Percentiles rank a stretch among this genome's conserved stretches.
phyloP scores from a whole-genome alignment of 345 rosid genomes.

The Melaleuca alternifolia region DNA sequence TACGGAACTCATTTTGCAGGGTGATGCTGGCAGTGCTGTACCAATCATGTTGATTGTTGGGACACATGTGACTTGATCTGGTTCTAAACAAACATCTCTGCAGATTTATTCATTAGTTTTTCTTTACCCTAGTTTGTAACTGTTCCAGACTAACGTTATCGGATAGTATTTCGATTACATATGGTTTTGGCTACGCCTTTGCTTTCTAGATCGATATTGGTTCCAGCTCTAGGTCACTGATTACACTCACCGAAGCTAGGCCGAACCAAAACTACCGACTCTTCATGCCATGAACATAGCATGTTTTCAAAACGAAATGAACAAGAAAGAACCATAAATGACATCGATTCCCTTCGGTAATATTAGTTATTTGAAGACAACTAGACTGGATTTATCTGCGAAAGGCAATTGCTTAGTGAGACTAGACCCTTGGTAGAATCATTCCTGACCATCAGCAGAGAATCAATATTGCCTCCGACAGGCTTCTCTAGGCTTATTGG shows the following conservation, averaged over 20 bases:
- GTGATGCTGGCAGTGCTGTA: slow-evolving; percentile 47
- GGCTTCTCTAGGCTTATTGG: neutral
- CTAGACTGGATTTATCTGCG: neutral
- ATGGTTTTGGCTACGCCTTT: neutral
- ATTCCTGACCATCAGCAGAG: neutral
- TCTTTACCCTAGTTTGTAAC: neutral
- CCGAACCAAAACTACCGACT: neutral
- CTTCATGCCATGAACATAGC: neutral
- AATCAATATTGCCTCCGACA: neutral
- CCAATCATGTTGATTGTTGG: slow-evolving; percentile 2
- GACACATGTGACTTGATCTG: neutral
- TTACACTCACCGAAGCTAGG: neutral
- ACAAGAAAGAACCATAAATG: neutral
- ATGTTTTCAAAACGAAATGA: neutral
- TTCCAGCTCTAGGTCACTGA: neutral
- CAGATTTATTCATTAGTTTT: neutral
- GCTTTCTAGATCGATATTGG: neutral
- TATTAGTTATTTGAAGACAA: neutral
- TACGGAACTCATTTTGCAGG: slow-evolving; percentile 18
- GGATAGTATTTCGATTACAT: neutral
- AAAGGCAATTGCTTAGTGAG: neutral
- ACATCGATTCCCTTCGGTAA: neutral
- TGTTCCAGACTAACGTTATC: neutral
- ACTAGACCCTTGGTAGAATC: neutral
- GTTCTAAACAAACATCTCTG: neutral